Evolutionary conservation across 441 rosid genomes (phyloP).

Genomic region (Erysimum cheiri): DNA sequence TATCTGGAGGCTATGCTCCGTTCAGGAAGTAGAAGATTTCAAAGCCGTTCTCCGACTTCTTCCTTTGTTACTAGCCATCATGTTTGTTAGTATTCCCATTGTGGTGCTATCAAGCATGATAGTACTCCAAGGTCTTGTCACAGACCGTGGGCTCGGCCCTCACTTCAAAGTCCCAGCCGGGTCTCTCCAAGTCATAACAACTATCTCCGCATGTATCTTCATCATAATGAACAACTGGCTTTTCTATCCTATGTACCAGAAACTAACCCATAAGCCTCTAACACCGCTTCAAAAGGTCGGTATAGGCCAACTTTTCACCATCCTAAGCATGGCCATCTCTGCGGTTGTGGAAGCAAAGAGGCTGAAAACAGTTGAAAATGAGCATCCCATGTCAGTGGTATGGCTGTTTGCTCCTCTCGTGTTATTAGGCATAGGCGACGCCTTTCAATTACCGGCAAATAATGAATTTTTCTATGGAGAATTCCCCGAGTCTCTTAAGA

Average conservation of each 20-base stretch:
- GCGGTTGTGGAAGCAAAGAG: conserved; percentile 55
- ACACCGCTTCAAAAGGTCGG: conserved; percentile 54
- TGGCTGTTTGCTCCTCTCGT: conserved; percentile 63
- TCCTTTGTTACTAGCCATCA: conserved; percentile 45
- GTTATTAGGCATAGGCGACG: conserved; percentile 56
- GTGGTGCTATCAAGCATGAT: conserved; percentile 44
- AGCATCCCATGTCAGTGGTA: conserved; percentile 41
- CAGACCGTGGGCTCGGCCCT: conserved; percentile 47
- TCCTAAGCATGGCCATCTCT: conserved; percentile 46
- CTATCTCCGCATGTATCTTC: conserved; percentile 40
- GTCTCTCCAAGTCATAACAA: conserved; percentile 44
- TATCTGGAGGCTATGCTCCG: conserved; percentile 49
- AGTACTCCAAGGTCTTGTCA: conserved; percentile 50
- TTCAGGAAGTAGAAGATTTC: conserved; percentile 61
- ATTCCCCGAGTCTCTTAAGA: conserved; percentile 56
- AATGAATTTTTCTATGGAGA: conserved; percentile 53
- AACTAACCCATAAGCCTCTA: conserved; percentile 22
- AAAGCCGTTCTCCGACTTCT: conserved; percentile 52
- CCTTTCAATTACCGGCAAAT: conserved; percentile 62
- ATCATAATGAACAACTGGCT: conserved; percentile 44
- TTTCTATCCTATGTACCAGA: conserved; percentile 46
- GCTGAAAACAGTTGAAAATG: conserved; percentile 28
- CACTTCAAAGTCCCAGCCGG: conserved; percentile 51
- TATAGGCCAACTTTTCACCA: conserved; percentile 49
- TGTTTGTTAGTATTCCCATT: conserved; percentile 44